phyloP scores from a whole-genome alignment of 352 stramenopile genomes.

The Phytophthora cactorum region DNA sequence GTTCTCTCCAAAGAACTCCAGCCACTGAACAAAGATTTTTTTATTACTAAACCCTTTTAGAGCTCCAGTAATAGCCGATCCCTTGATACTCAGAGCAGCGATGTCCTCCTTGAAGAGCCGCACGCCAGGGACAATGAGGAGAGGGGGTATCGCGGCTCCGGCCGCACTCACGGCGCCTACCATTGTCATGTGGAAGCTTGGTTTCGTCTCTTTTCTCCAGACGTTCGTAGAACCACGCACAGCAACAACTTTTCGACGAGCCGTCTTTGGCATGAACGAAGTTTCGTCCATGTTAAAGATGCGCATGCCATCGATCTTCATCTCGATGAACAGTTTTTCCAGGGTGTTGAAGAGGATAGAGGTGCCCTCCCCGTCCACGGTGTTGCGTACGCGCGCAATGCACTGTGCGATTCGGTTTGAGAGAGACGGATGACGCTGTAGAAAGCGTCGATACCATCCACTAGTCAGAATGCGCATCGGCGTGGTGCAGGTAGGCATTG shows the following conservation, averaged over 20 bases:
- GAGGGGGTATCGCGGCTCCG: not conserved
- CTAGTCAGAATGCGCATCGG: not conserved
- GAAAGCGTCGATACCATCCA: not conserved
- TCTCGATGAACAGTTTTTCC: not conserved
- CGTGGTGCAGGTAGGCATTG: not conserved
- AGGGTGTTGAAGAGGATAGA: not conserved
- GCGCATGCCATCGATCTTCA: not conserved
- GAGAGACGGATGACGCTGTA: not conserved
- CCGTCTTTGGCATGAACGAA: not conserved
- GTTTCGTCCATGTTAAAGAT: not conserved
- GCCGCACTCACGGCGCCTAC: not conserved
- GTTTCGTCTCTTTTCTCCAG: not conserved
- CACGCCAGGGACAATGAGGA: not conserved
- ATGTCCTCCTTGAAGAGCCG: not conserved
- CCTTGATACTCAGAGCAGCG: not conserved
- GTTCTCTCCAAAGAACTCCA: not conserved
- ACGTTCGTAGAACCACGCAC: not conserved
- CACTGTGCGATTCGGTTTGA: not conserved
- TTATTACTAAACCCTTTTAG: not conserved
- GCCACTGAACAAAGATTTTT: not conserved
- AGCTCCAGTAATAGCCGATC: not conserved
- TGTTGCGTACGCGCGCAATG: not conserved
- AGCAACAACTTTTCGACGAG: not conserved
- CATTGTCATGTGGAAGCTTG: conserved; percentile 1
- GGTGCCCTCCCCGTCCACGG: not conserved